Conservation (phyloP, 2,329 filamentous ascomycete species). For the Aquanectria penicillioides region DNA sequence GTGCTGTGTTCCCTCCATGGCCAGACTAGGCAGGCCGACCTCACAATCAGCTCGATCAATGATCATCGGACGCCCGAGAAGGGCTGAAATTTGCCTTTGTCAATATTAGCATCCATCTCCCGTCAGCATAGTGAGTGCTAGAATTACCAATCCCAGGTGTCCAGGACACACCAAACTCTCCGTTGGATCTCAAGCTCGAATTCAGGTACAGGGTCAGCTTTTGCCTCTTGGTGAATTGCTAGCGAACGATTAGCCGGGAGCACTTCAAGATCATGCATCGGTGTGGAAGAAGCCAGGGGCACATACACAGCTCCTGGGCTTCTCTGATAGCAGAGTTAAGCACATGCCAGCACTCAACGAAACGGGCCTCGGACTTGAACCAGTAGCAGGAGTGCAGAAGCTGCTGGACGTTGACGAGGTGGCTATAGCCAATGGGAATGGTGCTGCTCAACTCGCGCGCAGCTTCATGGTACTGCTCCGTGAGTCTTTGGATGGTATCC, state of each 20-base stretch:
- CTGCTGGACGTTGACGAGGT: slow-evolving; percentile 48
- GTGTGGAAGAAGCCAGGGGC: accelerated
- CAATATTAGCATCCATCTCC: background rate
- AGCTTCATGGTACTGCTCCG: slow-evolving; percentile 47
- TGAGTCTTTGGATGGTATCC: slow-evolving; percentile 40
- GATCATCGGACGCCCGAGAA: slow-evolving; percentile 47
- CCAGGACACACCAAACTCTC: slow-evolving; percentile 49
- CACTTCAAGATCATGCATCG: background rate
- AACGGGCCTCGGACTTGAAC: slow-evolving; percentile 50
- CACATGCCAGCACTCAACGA: slow-evolving; percentile 51
- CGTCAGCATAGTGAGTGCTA: background rate
- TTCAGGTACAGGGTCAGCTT: slow-evolving; percentile 39
- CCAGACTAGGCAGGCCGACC: slow-evolving; percentile 45
- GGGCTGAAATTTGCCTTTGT: slow-evolving; percentile 48
- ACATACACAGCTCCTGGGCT: slow-evolving; percentile 48
- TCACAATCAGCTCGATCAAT: slow-evolving; percentile 48
- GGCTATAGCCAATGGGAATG: slow-evolving; percentile 46
- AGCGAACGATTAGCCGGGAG: slow-evolving; percentile 19
- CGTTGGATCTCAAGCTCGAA: slow-evolving; percentile 50
- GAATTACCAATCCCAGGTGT: slow-evolving; percentile 52
- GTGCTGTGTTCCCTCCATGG: slow-evolving; percentile 44
- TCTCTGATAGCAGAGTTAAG: slow-evolving; percentile 48
- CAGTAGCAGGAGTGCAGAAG: slow-evolving; percentile 51
- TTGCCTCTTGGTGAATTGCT: slow-evolving; percentile 47
- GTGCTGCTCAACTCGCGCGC: slow-evolving; percentile 46